Base-by-base conservation (phyloP, 371 early-diverging fungal genomes). In the Apophysomyces ossiformis region DNA sequence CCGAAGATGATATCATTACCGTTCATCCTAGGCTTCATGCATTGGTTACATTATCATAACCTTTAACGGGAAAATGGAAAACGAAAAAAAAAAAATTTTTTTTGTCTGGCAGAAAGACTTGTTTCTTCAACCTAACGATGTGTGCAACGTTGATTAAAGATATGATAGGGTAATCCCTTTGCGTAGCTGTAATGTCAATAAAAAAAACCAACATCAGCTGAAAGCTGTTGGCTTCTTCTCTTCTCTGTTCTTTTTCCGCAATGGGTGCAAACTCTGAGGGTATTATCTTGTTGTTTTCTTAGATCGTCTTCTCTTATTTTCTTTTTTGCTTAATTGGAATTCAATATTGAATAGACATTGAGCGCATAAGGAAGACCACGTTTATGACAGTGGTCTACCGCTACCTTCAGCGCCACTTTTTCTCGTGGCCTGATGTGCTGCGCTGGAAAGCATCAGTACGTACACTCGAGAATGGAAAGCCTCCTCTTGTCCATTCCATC, bases 381-480 rank as follows among this genome's bases (percentile, higher is more conserved):
- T 47, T 62, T 39, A 13, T 45, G 11, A 32, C 72, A 59, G 37
- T 63, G 65, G 5, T 69, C 2, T 46, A 46, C 43, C 36, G 63
- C 8, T 71, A 69, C 57, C 8, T 71, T 32, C 65, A 56, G 39
- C 41, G 66, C 37, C 69, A 69, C 43, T 56, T 61, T 36, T 26
- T 26, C 32, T 60, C 35, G 18, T 76, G 77, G 71, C 81, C 81
- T n/a, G 81, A 81, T 66, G 68, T 69, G 7, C 61, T 81, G 58
- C 70, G 78, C 21, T 81, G 81, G 78, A 71, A 69, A 58, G 81
- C 78, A 57, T 77, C 78, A n/a, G 81, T 81, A 68, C 26, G 38
- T 21, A 16, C 21, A 13, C 21, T 15, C 4, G 36, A 36, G 7
- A 60, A 43, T 37, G 7, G 21, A 32, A 4, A 43, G 58, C 4